These are phyloP conservation scores for Datisca glomerata DNA, from an alignment of 306 rosid species.

Conservation along the genomic window DNA sequence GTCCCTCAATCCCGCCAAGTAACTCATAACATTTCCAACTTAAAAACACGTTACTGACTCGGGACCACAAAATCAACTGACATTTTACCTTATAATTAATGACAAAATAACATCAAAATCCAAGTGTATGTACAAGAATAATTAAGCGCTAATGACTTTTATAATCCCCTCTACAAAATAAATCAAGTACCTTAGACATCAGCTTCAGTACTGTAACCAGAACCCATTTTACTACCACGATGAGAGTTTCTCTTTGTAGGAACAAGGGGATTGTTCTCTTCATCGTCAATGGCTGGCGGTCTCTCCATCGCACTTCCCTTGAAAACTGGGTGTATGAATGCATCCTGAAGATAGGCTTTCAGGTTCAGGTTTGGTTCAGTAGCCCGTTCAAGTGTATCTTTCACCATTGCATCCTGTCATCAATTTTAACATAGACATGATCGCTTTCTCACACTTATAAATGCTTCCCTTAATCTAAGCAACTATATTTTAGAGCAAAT, in stretches of 20 bases:
- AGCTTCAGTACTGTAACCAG: conserved; percentile 18
- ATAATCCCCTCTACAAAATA: too few species aligned
- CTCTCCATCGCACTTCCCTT: conserved; percentile 23
- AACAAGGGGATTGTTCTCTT: conserved; percentile 71
- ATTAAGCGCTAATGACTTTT: too few species aligned
- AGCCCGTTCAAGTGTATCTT: conserved; percentile 70
- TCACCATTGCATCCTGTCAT: conserved; percentile 89
- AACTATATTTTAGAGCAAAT: too few species aligned
- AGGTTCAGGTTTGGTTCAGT: conserved; percentile 69
- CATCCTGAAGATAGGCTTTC: conserved; percentile 53
- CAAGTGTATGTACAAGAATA: too few species aligned
- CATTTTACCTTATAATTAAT: too few species aligned
- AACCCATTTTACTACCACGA: conserved; percentile 31
- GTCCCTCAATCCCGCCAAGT: too few species aligned
- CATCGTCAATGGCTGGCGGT: conserved; percentile 34
- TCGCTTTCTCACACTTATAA: background rate
- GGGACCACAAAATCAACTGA: too few species aligned
- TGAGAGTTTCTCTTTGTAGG: conserved; percentile 47
- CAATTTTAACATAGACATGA: conserved; percentile 7
- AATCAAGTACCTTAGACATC: too few species aligned
- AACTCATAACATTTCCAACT: too few species aligned
- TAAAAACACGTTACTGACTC: too few species aligned
- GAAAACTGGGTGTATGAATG: conserved; percentile 68
- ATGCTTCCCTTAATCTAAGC: too few species aligned
- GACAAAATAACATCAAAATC: too few species aligned